Percentiles rank a stretch among this genome's conserved stretches.
These are phyloP conservation scores for Papiliotrema terrestris DNA, from an alignment of 1,284 basidiomycete genomes.

Conservation along the genomic window DNA sequence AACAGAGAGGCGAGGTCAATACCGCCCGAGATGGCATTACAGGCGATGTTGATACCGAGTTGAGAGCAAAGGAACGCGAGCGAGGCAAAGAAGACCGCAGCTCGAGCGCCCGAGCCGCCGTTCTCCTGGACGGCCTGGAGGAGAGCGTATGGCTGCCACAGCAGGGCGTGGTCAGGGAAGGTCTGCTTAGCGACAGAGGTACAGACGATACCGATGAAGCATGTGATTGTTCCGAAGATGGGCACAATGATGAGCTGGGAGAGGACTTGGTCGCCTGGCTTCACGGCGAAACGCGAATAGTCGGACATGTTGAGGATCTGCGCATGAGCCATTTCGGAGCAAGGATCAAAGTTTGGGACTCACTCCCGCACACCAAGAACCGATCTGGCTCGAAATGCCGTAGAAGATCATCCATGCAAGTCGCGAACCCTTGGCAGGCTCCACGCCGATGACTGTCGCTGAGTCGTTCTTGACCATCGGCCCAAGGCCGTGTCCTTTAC, in stretches of 20 bases:
- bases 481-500: slow-evolving; percentile 40
- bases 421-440: slow-evolving; percentile 24
- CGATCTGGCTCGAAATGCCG: slow-evolving; percentile 27
- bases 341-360: too few relatives aligned
- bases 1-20: slow-evolving; percentile 49
- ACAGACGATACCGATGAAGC: slow-evolving; percentile 49
- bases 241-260: slow-evolving; percentile 37
- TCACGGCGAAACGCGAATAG: slow-evolving; percentile 31
- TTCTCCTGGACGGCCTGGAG: slow-evolving; percentile 39
- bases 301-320: slow-evolving; percentile 33
- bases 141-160: slow-evolving; percentile 48
- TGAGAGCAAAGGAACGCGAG: slow-evolving; percentile 45
- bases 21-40: slow-evolving; percentile 46
- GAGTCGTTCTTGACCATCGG: slow-evolving; percentile 9
- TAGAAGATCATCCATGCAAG: slow-evolving; percentile 48
- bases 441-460: slow-evolving; percentile 8
- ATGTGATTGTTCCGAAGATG: slow-evolving; percentile 38
- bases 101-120: slow-evolving; percentile 37
- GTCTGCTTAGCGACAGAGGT: slow-evolving; percentile 40
- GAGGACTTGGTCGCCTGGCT: slow-evolving; percentile 22
- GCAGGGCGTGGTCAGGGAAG: slow-evolving; percentile 39
- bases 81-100: slow-evolving; percentile 47
- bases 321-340: not conserved
- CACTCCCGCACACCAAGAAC: slow-evolving; percentile 31
- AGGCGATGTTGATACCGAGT: slow-evolving; percentile 47